These are phyloP conservation scores for Penicillium hesseltinei DNA, from an alignment of 2,329 filamentous ascomycete species.

Conservation along the genomic window DNA sequence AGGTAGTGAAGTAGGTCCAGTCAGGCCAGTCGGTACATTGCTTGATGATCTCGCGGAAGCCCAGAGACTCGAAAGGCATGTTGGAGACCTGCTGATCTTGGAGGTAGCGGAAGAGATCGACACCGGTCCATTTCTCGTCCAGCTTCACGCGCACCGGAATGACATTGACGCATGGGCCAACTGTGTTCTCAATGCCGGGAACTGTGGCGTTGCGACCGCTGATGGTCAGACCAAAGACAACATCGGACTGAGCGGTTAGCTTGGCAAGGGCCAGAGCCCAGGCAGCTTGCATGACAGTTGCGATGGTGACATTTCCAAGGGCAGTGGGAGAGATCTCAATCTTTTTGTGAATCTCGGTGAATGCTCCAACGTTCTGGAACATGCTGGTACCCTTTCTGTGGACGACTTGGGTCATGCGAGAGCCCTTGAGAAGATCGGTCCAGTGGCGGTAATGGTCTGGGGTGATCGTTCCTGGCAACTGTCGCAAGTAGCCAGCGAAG, in stretches of 20 bases:
- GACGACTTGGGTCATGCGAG: slow-evolving; percentile 49
- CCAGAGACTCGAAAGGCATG: slow-evolving; percentile 56
- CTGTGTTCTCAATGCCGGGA: slow-evolving; percentile 55
- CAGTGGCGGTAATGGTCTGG: slow-evolving; percentile 59
- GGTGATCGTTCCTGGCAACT: slow-evolving; percentile 40
- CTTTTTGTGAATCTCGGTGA: slow-evolving; percentile 36
- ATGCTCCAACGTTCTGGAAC: slow-evolving; percentile 37
- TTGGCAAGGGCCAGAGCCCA: slow-evolving; percentile 64
- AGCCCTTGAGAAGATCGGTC: slow-evolving; percentile 57
- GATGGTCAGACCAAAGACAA: slow-evolving; percentile 66
- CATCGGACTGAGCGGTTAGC: slow-evolving; percentile 53
- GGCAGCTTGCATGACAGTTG: slow-evolving; percentile 64
- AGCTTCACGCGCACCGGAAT: slow-evolving; percentile 63
- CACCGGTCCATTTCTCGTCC: slow-evolving; percentile 49
- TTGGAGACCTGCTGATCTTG: slow-evolving; percentile 59
- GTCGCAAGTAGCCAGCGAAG: slow-evolving; percentile 49
- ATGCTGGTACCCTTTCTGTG: slow-evolving; percentile 34
- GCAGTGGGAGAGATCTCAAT: slow-evolving; percentile 46
- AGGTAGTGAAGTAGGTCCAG: slow-evolving; percentile 43
- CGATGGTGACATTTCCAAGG: slow-evolving; percentile 58
- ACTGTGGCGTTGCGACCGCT: slow-evolving; percentile 62
- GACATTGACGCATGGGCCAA: slow-evolving; percentile 67
- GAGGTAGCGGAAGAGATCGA: slow-evolving; percentile 54
- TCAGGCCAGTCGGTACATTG: slow-evolving; percentile 44
- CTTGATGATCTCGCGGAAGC: slow-evolving; percentile 54